These are phyloP conservation scores for Tylopilus felleus DNA, from an alignment of 768 basidiomycete species.

Conservation along the genomic window DNA sequence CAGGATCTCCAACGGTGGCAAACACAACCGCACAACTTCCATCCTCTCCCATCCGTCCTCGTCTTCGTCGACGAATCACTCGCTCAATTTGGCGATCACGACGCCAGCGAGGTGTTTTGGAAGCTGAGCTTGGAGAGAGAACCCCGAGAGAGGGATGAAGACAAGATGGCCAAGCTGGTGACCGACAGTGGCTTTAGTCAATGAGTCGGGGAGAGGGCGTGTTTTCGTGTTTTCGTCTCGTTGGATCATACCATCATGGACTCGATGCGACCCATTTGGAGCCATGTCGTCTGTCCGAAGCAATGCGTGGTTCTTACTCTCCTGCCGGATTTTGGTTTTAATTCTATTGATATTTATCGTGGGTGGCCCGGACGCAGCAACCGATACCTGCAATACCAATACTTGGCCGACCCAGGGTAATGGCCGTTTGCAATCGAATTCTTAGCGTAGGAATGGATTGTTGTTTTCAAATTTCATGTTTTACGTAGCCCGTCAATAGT, in stretches of 20 bases:
- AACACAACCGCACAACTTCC: slow-evolving; percentile 52
- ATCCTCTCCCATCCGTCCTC: slow-evolving; percentile 40
- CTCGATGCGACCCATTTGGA: background rate
- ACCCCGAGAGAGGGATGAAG: slow-evolving; percentile 53
- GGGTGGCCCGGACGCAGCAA: background rate
- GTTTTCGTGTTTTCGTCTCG: background rate
- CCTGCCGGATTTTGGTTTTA: background rate
- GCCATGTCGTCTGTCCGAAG: background rate
- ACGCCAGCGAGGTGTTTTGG: slow-evolving; percentile 38
- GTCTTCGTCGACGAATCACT: slow-evolving; percentile 43
- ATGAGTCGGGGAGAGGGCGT: slow-evolving; percentile 10
- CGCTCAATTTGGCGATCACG: slow-evolving; percentile 32
- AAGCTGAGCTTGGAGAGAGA: slow-evolving; percentile 49
- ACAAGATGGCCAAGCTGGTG: slow-evolving; percentile 41
- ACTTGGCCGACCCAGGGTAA: background rate
- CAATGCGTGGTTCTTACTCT: background rate
- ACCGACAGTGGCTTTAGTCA: slow-evolving; percentile 38
- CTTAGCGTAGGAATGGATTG: no score
- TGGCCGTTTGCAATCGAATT: background rate
- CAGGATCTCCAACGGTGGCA: slow-evolving; percentile 59
- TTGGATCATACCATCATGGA: slow-evolving; percentile 9
- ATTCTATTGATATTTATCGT: background rate
- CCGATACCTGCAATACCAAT: background rate
- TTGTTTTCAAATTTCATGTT: no score
- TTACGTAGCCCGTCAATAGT: no score